Base-by-base conservation (phyloP, 2,329 filamentous ascomycete genomes). In the Fusarium palustre region DNA sequence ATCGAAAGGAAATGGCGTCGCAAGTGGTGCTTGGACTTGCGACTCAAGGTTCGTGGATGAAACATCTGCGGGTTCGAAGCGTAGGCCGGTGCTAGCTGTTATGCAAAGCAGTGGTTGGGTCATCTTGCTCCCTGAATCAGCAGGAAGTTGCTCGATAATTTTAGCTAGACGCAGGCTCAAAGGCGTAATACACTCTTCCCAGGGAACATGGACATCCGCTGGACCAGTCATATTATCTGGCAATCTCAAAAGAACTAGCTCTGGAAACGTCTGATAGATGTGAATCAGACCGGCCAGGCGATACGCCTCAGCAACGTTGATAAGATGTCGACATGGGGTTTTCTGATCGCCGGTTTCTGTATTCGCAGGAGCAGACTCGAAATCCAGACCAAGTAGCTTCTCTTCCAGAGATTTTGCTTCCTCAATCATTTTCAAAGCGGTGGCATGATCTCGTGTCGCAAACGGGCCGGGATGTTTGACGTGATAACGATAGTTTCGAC, bases 251-350 rank as follows among this genome's bases (percentile, higher is more conserved):
- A 75, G 59, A 0, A 78, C 76, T 2, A 80, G 56, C 8, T 79
- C 77, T 0, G 78, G 78, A 5, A 80, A 80, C 0, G 79, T 81
- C 47, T 80, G 76, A 64, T 82, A 81, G 2, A 82, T 76, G 36
- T 81, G 80, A 4, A 81, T 68, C 18, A 82, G 59, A 0, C 80
- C 77, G 0, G 77, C 75, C 0, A 82, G 69, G 2, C 78, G 76
- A 39, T 81, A 81, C 0, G 79, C 79, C 45, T 82, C 80, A 3
- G 79, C 79, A 1, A 79, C 78, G 2, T 74, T 65, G 16, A 75
- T 72, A 2, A 82, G 75, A 53, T 82, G 78, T 0, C 69, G 59
- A 1, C 68, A 68, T 1, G 75, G 77, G 3, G 71, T 69, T 33
- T 63, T 61, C 24, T 71, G 54, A 39, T 80, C 77, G 5, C 75